Evolutionary conservation across 306 rosid genomes (phyloP).

Genomic region (Acacia confusa): DNA sequence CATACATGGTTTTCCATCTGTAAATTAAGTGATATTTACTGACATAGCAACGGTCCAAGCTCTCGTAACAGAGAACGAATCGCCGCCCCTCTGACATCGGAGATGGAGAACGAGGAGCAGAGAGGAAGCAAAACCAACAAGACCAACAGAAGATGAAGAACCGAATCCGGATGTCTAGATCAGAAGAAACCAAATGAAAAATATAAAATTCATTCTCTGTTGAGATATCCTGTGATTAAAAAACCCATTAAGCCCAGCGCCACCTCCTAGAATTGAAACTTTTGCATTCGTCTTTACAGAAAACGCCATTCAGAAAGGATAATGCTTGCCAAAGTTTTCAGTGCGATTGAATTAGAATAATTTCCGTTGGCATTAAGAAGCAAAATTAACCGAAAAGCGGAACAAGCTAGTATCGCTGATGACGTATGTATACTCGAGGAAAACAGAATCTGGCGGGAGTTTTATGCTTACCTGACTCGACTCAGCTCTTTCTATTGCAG

Average conservation of each 20-base stretch:
- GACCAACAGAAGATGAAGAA: background rate
- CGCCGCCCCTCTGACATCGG: background rate
- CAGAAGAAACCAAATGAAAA: slow-evolving; percentile 2
- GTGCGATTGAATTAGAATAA: background rate
- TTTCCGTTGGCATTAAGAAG: background rate
- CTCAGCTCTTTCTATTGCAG: slow-evolving; percentile 65
- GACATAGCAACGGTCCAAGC: background rate
- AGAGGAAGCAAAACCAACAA: background rate
- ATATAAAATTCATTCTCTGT: background rate
- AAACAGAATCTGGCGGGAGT: background rate
- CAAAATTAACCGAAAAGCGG: background rate
- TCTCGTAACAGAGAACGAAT: slow-evolving; percentile 4
- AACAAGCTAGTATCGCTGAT: background rate
- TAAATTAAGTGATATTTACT: background rate
- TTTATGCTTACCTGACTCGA: slow-evolving; percentile 51
- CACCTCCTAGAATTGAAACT: slow-evolving; percentile 8
- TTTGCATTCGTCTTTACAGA: background rate
- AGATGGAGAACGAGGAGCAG: background rate
- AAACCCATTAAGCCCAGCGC: slow-evolving; percentile 20
- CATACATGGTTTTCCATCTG: background rate
- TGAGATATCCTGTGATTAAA: background rate
- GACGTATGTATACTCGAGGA: background rate
- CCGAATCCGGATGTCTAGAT: slow-evolving; percentile 13
- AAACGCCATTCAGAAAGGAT: background rate
- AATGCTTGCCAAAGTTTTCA: background rate